Base-by-base conservation (phyloP, 306 rosid genomes). In the Cyclanthera cordifolia region DNA sequence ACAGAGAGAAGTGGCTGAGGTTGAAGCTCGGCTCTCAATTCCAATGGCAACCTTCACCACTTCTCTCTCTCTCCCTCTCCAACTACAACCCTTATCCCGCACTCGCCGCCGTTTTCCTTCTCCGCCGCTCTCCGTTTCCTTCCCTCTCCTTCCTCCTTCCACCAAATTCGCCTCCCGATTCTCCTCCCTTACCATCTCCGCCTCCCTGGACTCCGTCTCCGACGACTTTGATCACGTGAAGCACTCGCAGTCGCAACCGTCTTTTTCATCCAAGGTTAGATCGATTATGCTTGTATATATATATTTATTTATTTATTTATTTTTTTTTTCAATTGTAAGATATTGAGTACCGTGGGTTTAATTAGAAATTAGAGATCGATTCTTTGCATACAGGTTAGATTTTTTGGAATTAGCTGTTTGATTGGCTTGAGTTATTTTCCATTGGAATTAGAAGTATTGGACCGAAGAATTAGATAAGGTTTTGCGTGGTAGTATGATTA, bases 21-120 rank as follows among this genome's bases (percentile, higher is more conserved):
- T 24, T 51, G 78, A 37, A 37, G 43, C 43, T 37, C 23, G 79
- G 79, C 9, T 47, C 76, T 37, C 78, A 53, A 77, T 57, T 78
- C 74, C 70, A 6, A 88, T 92, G 97, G 92, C 97, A 76, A 74
- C 92, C 88, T 81, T 84, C 77, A 71, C 87, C 77, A 85, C 92
- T 75, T 76, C 55, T 64, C 79, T 59, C 77, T 78, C 79, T 57
- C 77, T 53, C 72, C 86, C 53, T 75, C 90, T 30, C 49, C 53
- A 6, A 13, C 47, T 53, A 58, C 8, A 8, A 5, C 78, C 54
- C 74, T 67, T 6, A 27, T 52, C 64, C 16, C 79, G 1, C 37
- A 69, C 32, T 53, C 52, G 1, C 43, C 37, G n/a, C 12, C 71
- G 13, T 8, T 15, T 34, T 21, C 5, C 75, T 15, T 1, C 77